Evolutionary conservation across 371 early-diverging fungal species (phyloP).

Genomic region (Actinomortierella ambigua): DNA sequence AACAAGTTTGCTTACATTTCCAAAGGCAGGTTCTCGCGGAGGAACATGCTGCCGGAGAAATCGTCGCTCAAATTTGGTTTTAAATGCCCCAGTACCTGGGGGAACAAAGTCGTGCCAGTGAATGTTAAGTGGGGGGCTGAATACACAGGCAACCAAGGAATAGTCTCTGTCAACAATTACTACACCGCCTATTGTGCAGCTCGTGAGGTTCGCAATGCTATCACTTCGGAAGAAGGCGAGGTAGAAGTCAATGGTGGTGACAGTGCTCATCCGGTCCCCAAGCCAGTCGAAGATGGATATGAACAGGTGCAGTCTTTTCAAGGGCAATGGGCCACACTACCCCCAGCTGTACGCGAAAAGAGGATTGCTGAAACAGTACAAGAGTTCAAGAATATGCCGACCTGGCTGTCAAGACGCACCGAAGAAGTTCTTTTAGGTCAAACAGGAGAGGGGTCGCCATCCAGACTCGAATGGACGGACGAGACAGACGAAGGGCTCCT

Average conservation of each 20-base stretch:
- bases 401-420: neutral
- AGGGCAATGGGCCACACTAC: neutral
- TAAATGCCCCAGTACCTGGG: constrained; percentile 7
- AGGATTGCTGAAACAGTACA: neutral
- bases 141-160: too few relatives aligned
- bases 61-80: constrained; percentile 8
- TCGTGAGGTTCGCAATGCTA: neutral
- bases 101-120: neutral
- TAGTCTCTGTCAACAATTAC: neutral
- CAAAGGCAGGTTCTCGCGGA: neutral
- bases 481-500: neutral
- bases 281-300: neutral
- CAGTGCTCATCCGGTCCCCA: too few relatives aligned
- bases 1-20: too few relatives aligned
- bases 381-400: constrained; percentile 4
- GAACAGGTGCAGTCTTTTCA: neutral
- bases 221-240: too few relatives aligned
- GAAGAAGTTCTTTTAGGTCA: neutral
- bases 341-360: neutral
- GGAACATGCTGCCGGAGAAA: constrained; percentile 12
- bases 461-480: constrained; percentile 1
- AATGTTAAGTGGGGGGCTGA: neutral
- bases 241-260: too few relatives aligned
- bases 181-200: neutral
- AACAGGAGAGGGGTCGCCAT: neutral